Evolutionary conservation across 441 rosid genomes (phyloP).

Genomic region (Pelargonium hybrid): DNA sequence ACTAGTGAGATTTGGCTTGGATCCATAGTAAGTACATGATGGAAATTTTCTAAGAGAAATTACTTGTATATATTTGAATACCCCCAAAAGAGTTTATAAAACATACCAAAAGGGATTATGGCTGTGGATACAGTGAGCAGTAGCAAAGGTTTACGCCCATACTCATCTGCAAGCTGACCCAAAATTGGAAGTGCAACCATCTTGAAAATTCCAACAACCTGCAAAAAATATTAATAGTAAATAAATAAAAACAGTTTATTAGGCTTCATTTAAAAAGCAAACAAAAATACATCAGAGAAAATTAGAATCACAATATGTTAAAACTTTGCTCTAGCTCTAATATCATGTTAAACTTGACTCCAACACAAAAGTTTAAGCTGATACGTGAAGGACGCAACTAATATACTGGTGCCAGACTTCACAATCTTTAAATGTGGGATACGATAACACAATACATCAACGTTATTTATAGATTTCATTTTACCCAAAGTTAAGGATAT

Average conservation of each 20-base stretch:
- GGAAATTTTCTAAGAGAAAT: background rate
- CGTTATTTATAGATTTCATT: background rate
- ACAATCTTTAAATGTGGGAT: too few species aligned
- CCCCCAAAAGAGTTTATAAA: background rate
- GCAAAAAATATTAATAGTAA: too few species aligned
- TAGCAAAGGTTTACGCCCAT: background rate
- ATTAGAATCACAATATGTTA: background rate
- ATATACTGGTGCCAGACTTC: too few species aligned
- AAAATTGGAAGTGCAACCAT: background rate
- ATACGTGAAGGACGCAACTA: too few species aligned
- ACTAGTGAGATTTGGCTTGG: background rate
- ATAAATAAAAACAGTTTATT: background rate
- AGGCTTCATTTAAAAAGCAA: background rate
- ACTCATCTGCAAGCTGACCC: constrained; percentile 3
- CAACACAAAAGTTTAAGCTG: too few species aligned
- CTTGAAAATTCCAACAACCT: constrained; percentile 1
- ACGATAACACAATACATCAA: too few species aligned
- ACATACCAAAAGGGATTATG: constrained; percentile 7
- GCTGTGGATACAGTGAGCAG: background rate
- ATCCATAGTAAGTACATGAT: background rate
- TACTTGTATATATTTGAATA: background rate
- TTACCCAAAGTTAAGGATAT: background rate
- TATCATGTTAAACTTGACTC: too few species aligned
- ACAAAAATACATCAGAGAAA: background rate
- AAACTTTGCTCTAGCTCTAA: too few species aligned